Base-by-base conservation (phyloP, 2,329 filamentous ascomycete species). In the Claviceps monticola region DNA sequence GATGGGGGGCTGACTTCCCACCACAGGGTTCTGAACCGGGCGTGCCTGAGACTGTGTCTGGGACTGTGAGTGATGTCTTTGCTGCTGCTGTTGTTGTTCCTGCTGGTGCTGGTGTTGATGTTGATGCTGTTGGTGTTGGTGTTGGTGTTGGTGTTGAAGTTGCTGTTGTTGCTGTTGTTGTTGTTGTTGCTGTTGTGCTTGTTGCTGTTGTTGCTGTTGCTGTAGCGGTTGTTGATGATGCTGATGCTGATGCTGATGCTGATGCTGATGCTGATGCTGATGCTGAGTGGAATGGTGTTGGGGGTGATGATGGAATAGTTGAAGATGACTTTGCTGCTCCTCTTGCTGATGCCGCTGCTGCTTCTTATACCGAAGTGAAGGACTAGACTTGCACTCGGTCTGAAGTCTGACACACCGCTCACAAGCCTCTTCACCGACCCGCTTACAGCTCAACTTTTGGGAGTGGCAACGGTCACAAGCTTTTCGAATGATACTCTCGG, bases 401-500 rank as follows among this genome's bases (percentile, higher is more conserved):
- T 67, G 67, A 52, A 72, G 46, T 52, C 68, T 64, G 23, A 67
- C 56, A 54, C 71, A 74, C 11, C 71, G 63, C 57, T 72, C 68
- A 57, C 71, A 73, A 19, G 66, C 57, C 47, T 68, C 67, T 49
- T 66, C 65, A 53, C 63, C 64, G 52, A 62, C 59, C 48, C 71
- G 66, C 57, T 69, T 73, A 61, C 71, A 74, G 56, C 67, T 69
- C 53, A 74, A 63, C 59, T 74, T 74, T 57, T 73, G 70, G 17
- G 59, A 59, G 56, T 74, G 71, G 57, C 71, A 74, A 55, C 70
- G 67, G 58, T 74, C 71, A 60, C 71, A 74, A 52, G 71, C 71
- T 52, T 69, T 71, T 52, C 71, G 68, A 55, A 65, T 68, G 54
- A 64, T 58, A 50, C 59, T 62, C 54, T 69, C 67, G 56, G 64